Base-by-base conservation (phyloP, 1,139 yeast genomes). In the Protomyces inundatus region DNA sequence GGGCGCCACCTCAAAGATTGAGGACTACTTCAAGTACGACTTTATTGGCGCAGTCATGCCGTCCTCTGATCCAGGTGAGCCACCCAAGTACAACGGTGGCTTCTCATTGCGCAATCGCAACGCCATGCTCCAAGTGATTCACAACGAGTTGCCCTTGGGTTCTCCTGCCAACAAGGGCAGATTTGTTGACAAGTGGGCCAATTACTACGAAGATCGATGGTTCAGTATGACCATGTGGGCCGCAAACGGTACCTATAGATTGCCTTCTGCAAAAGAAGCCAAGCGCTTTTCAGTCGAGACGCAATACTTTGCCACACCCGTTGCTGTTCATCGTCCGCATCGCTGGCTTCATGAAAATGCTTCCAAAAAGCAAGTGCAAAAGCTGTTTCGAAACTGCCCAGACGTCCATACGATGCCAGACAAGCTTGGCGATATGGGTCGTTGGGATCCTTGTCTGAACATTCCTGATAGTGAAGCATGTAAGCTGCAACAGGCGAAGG, bases 11-110 rank as follows among this genome's bases (percentile, higher is more conserved):
- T 42, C 46, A 6, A 37, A 39, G 3, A 52, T 58, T 23, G 56
- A 58, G 35, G 56, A 52, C 45, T 58, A 40, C 30, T 52, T 58
- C 39, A 39, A 33, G 35, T 58, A 52, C 53, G 62, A 58, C 36
- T 58, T 33, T 45, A 52, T 58, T 10, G 62, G 62, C 7, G 55
- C 62, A 6, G 56, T 56, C 34, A 32, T 58, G n/a, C 62, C n/a
- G 52, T 14, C 23, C 10, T 14, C 30, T 16, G 12, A 14, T 30
- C 10, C 16, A 4, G 32, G 16, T 10, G 48, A 42, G 23, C 23
- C 48, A 4, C 52, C 42, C 7, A 40, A 39, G 5, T 23, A 51
- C 39, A 58, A 58, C 35, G 62, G 62, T 14, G 62, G 62, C 35
- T 35, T 58, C 32, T 52, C 56, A 3, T 16, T 58, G 45, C 51